Conservation (phyloP, 208 protist species). For the Leishmania major region DNA sequence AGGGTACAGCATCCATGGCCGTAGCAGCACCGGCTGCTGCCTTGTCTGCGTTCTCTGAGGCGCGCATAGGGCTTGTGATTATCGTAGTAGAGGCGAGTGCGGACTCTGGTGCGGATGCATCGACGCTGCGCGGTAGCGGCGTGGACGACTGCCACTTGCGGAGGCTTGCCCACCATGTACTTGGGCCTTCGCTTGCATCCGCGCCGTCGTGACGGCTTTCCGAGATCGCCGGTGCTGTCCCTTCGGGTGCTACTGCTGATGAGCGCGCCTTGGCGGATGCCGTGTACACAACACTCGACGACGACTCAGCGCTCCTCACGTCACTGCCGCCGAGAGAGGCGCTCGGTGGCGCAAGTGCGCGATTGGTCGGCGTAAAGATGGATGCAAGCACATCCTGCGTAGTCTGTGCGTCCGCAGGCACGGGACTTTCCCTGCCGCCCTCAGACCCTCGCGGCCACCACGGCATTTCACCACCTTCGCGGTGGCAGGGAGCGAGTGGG, state of each 20-base stretch:
- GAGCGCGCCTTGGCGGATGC: neutral
- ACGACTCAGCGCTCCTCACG: neutral
- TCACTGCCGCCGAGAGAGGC: neutral
- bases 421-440: neutral
- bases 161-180: slow-evolving; percentile 1
- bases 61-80: neutral
- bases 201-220: neutral
- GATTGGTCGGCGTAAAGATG: slow-evolving; percentile 23
- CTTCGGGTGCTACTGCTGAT: neutral
- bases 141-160: neutral
- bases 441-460: slow-evolving; percentile 9
- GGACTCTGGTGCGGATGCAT: neutral
- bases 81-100: neutral
- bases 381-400: slow-evolving; percentile 16
- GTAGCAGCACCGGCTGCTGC: neutral
- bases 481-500: neutral
- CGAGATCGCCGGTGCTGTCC: neutral
- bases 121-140: neutral
- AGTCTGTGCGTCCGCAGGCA: neutral
- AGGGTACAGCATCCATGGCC: slow-evolving; percentile 3
- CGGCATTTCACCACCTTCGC: slow-evolving; percentile 3
- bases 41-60: neutral
- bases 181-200: neutral
- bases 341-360: neutral
- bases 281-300: neutral